These are phyloP conservation scores for Forsythia suspensa DNA, from an alignment of 257 asterid species.

Conservation along the genomic window DNA sequence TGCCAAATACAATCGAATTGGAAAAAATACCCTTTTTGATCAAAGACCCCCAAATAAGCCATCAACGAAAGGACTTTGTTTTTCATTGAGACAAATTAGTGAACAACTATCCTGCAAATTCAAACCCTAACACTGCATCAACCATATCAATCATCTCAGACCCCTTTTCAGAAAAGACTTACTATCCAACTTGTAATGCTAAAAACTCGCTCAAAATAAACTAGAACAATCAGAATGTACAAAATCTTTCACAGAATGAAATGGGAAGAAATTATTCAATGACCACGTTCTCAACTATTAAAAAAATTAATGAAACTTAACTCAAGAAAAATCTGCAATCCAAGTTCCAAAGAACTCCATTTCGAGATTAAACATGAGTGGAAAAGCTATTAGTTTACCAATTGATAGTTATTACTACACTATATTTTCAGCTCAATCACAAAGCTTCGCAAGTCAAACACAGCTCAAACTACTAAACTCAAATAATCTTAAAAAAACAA, in stretches of 20 bases:
- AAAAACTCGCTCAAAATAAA: neutral
- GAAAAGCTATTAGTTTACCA: neutral
- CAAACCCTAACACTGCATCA: neutral
- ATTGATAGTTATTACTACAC: neutral
- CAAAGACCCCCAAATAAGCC: neutral
- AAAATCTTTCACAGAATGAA: neutral
- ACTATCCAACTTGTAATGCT: neutral
- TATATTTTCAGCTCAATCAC: conserved; percentile 19
- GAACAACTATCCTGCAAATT: conserved; percentile 22
- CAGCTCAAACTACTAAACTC: conserved; percentile 5
- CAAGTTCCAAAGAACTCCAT: conserved; percentile 20
- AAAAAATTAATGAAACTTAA: neutral
- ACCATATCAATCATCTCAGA: neutral
- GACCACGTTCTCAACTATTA: too few species aligned
- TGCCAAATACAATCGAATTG: conserved; percentile 34
- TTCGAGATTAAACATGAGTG: conserved; percentile 12
- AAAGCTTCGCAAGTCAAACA: conserved; percentile 19
- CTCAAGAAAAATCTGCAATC: neutral
- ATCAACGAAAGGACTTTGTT: conserved; percentile 15
- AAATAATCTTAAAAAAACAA: neutral
- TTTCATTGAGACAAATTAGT: conserved; percentile 20
- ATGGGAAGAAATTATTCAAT: too few species aligned
- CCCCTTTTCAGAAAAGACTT: neutral
- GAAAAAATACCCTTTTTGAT: neutral
- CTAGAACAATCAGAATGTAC: neutral